Conservation (phyloP, 768 basidiomycete genomes). For the Clitopilus hobsonii region DNA sequence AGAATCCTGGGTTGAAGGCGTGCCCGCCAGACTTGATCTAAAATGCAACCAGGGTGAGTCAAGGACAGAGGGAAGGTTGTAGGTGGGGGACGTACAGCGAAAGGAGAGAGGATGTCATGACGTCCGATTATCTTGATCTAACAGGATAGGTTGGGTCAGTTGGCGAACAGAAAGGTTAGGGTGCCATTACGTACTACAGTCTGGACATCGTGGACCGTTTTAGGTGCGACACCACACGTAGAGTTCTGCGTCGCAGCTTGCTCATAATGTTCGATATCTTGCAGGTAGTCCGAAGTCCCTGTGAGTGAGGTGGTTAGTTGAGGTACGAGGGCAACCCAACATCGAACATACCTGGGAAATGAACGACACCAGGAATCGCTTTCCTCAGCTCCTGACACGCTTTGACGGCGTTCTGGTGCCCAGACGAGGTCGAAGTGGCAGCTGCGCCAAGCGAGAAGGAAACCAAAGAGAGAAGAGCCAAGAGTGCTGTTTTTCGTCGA, state of each 20-base stretch:
- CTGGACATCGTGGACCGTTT: not conserved
- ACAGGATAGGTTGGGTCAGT: no score
- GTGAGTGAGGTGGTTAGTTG: not conserved
- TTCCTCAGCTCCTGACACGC: not conserved
- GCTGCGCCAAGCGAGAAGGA: not conserved
- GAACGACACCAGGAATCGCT: not conserved
- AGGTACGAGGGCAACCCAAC: not conserved
- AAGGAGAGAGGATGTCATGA: not conserved
- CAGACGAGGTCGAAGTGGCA: not conserved
- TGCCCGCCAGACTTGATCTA: conserved; percentile 65
- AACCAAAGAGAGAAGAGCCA: no score
- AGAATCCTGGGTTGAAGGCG: conserved; percentile 47
- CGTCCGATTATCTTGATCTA: not conserved
- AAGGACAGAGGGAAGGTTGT: not conserved
- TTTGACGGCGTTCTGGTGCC: not conserved
- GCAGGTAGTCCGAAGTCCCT: not conserved
- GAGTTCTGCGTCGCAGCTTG: not conserved
- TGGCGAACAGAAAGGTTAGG: not conserved
- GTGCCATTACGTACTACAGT: not conserved
- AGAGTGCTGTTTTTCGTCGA: no score
- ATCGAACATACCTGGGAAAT: not conserved
- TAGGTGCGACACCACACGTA: not conserved
- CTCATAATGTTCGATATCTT: not conserved
- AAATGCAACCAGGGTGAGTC: not conserved
- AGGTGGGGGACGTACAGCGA: not conserved